phyloP scores from a whole-genome alignment of 345 rosid species.

The Eucalyptus tenuipes region DNA sequence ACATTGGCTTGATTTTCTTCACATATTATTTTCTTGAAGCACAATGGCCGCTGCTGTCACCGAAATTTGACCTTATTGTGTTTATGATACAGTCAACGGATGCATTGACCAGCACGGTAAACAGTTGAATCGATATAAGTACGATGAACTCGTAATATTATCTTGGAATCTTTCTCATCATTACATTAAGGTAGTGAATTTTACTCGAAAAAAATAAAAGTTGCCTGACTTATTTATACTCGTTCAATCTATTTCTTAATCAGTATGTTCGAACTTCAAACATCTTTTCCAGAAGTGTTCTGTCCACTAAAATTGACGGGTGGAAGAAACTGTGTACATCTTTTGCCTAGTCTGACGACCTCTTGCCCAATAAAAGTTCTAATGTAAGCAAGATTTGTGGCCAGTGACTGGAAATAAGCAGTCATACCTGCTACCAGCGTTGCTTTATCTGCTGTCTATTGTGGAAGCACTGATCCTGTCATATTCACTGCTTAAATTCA shows the following conservation, averaged over 20 bases:
- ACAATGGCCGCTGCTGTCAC: not conserved
- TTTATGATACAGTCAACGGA: not conserved
- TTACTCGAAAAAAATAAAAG: not conserved
- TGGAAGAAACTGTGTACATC: not conserved
- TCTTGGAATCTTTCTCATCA: not conserved
- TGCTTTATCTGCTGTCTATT: not conserved
- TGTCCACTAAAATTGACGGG: not conserved
- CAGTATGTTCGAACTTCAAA: not conserved
- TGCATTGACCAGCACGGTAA: not conserved
- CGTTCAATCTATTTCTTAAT: not conserved
- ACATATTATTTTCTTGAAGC: not conserved
- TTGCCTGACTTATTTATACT: not conserved
- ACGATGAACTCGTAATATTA: not conserved
- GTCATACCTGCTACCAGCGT: not conserved
- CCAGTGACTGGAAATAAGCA: not conserved
- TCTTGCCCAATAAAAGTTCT: not conserved
- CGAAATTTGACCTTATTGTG: not conserved
- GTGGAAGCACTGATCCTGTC: not conserved
- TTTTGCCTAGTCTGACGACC: not conserved
- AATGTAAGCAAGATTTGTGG: not conserved
- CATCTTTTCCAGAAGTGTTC: not conserved
- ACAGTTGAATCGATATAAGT: not conserved
- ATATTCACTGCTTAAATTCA: not conserved
- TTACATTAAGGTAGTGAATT: not conserved
- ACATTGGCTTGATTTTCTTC: not conserved